Conservation (phyloP, 306 rosid genomes). For the Neltuma alba region DNA sequence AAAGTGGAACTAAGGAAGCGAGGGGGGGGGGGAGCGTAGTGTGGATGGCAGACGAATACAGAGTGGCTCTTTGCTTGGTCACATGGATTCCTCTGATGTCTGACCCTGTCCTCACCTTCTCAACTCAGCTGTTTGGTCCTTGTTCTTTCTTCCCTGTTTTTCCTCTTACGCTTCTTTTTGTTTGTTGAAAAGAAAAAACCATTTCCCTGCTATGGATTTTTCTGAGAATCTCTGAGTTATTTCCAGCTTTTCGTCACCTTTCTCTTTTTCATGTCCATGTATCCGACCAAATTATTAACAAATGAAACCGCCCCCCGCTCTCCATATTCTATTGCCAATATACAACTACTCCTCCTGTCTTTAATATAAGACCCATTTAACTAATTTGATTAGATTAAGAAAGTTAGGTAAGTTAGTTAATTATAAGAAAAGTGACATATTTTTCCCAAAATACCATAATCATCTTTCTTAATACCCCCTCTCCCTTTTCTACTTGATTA, state of each 20-base stretch:
- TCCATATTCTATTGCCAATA: not conserved
- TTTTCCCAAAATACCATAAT: too few species aligned
- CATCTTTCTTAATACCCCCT: too few species aligned
- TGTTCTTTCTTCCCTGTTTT: not conserved
- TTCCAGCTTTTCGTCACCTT: slow-evolving; percentile 56
- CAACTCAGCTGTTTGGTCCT: slow-evolving; percentile 31
- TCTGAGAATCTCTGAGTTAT: slow-evolving; percentile 48
- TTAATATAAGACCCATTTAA: too few species aligned
- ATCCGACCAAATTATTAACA: slow-evolving; percentile 58
- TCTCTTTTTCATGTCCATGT: slow-evolving; percentile 42
- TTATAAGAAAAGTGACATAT: too few species aligned
- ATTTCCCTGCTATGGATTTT: slow-evolving; percentile 40
- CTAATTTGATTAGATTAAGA: too few species aligned
- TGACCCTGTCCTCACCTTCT: slow-evolving; percentile 44
- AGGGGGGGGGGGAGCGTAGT: not conserved
- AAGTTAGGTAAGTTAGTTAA: too few species aligned
- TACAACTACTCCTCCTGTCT: too few species aligned
- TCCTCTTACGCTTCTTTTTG: not conserved
- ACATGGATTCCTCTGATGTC: slow-evolving; percentile 68
- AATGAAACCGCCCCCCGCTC: slow-evolving; percentile 40
- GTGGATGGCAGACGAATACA: slow-evolving; percentile 40
- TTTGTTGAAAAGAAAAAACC: not conserved
- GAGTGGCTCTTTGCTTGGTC: slow-evolving; percentile 54
- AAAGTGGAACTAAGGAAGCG: slow-evolving; percentile 10
- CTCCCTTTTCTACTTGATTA: too few species aligned